Evolutionary conservation across 1,139 yeast species (phyloP).

Genomic region (Yamadazyma membranifaciens): DNA sequence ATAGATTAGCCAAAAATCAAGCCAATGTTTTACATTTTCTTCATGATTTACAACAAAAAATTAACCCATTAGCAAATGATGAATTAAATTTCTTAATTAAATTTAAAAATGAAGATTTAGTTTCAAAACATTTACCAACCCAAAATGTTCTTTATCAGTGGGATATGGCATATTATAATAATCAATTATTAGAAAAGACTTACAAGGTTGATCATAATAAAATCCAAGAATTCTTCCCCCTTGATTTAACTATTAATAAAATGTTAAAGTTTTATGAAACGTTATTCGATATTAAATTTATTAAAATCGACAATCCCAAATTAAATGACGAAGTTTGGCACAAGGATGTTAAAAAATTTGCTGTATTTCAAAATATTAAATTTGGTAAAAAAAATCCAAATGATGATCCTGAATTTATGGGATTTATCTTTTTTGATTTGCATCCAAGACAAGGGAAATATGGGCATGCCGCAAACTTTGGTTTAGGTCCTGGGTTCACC

Average conservation of each 20-base stretch:
- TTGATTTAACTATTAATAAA: constrained; percentile 60
- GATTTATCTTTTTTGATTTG: constrained; percentile 77
- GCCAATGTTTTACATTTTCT: constrained; percentile 60
- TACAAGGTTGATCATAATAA: constrained; percentile 70
- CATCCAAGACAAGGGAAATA: constrained; percentile 87
- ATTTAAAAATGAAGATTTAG: constrained; percentile 55
- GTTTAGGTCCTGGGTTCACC: constrained; percentile 59
- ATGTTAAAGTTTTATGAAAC: constrained; percentile 72
- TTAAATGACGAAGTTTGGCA: constrained; percentile 54
- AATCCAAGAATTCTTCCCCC: constrained; percentile 77
- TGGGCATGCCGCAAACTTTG: constrained; percentile 85
- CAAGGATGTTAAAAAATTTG: constrained; percentile 69
- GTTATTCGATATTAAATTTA: constrained; percentile 66
- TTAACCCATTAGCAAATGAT: constrained; percentile 55
- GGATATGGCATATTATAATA: constrained; percentile 71
- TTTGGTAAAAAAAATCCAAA: constrained; percentile 28
- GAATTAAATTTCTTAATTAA: constrained; percentile 51
- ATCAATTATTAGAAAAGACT: constrained; percentile 60
- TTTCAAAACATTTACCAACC: constrained; percentile 37
- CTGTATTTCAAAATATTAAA: constrained; percentile 60
- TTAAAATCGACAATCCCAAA: constrained; percentile 41
- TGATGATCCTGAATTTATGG: constrained; percentile 59
- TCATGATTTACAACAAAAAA: constrained; percentile 55
- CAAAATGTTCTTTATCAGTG: constrained; percentile 58
- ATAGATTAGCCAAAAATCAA: constrained; percentile 74